phyloP scores from a whole-genome alignment of 495 filamentous ascomycete species.

The Penicillium alfredii region DNA sequence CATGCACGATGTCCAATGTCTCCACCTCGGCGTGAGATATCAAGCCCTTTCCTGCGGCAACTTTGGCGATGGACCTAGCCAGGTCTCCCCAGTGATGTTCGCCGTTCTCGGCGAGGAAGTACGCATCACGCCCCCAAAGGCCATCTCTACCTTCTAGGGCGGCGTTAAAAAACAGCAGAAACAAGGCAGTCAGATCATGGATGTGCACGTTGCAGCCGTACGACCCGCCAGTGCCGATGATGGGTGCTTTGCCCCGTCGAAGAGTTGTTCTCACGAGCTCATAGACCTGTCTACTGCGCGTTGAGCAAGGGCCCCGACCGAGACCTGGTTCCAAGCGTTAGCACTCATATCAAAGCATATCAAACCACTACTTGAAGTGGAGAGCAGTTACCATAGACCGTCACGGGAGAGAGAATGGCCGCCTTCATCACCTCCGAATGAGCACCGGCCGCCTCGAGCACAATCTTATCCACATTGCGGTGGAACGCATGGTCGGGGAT shows the following conservation, averaged over 20 bases:
- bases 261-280: conserved; percentile 44
- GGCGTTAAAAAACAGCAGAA: conserved; percentile 50
- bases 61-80: conserved; percentile 44
- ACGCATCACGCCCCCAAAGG: conserved; percentile 55
- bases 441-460: conserved; percentile 26
- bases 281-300: conserved; percentile 52
- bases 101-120: conserved; percentile 58
- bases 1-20: conserved; percentile 10
- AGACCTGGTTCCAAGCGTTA: too few relatives aligned
- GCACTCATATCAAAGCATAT: too few relatives aligned
- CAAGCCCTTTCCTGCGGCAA: conserved; percentile 48
- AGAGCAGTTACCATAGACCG: conserved; percentile 65
- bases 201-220: conserved; percentile 59
- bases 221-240: conserved; percentile 47
- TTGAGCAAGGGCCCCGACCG: conserved; percentile 57
- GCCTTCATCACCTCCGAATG: conserved; percentile 41
- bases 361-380: too few relatives aligned
- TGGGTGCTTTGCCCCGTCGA: conserved; percentile 45
- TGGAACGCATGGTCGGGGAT: conserved; percentile 41
- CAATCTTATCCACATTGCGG: conserved; percentile 43
- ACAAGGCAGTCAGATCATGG: conserved; percentile 52
- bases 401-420: conserved; percentile 59
- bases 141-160: conserved; percentile 44
- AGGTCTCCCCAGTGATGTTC: conserved; percentile 55
- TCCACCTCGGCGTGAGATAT: conserved; percentile 43